phyloP scores from a whole-genome alignment of 495 filamentous ascomycete genomes.

The Hypoxylon crocopeplum region DNA sequence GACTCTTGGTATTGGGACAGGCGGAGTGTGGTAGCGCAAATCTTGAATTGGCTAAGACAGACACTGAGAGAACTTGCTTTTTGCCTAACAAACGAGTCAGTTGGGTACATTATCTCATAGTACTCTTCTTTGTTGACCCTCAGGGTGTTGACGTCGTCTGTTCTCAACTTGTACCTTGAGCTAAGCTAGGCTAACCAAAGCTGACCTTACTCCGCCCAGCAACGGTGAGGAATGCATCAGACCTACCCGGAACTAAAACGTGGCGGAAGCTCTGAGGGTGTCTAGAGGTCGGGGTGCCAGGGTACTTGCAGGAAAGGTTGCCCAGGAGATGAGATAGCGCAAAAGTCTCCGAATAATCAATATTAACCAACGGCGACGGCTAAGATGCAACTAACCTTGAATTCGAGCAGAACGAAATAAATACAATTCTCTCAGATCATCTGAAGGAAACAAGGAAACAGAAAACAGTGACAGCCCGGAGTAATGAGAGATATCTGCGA shows the following conservation, averaged over 20 bases:
- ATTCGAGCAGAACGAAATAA: too few relatives aligned
- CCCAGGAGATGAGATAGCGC: too few relatives aligned
- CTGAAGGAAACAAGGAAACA: conserved; percentile 5
- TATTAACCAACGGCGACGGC: too few relatives aligned
- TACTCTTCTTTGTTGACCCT: conserved; percentile 13
- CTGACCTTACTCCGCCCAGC: conserved; percentile 15
- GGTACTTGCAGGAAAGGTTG: background rate
- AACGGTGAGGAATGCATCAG: conserved; percentile 16
- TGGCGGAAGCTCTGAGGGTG: conserved; percentile 32
- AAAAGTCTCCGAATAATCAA: too few relatives aligned
- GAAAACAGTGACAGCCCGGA: too few relatives aligned
- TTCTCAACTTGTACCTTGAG: conserved; percentile 5
- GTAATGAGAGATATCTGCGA: background rate
- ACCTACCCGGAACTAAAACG: conserved; percentile 28
- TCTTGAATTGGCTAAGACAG: conserved; percentile 15
- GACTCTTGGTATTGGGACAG: conserved; percentile 20
- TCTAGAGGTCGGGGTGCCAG: conserved; percentile 6
- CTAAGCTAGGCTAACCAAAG: background rate
- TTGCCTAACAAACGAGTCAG: conserved; percentile 10
- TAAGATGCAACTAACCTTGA: too few relatives aligned
- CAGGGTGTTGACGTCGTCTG: conserved; percentile 23
- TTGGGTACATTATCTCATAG: conserved; percentile 1
- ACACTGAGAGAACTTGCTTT: background rate
- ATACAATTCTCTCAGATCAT: conserved; percentile 3
- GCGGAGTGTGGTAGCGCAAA: background rate